Conservation (phyloP, 2,329 filamentous ascomycete species). For the Arthrobotrys musiformis region DNA sequence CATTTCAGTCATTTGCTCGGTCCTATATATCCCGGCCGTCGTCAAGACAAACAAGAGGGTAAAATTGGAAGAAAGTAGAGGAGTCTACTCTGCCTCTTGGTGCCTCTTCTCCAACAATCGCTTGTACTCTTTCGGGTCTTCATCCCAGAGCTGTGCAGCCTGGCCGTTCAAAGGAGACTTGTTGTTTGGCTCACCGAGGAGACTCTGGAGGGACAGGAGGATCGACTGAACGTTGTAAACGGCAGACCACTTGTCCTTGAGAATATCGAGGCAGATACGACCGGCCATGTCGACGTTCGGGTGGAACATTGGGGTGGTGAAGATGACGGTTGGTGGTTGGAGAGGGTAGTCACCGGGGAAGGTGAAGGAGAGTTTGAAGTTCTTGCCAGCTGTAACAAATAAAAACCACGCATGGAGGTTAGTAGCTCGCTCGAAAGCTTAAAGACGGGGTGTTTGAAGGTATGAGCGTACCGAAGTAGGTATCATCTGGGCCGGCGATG, state of each 20-base stretch:
- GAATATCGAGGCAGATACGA: conserved; percentile 94
- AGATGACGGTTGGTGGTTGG: conserved; percentile 86
- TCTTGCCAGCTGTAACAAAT: conserved; percentile 71
- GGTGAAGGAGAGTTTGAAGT: conserved; percentile 88
- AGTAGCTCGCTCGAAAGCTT: background rate
- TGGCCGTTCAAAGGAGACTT: conserved; percentile 95
- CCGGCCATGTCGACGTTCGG: conserved; percentile 98
- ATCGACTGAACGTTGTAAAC: conserved; percentile 97
- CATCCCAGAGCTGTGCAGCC: conserved; percentile 95
- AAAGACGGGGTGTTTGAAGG: background rate
- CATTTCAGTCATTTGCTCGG: conserved; percentile 30
- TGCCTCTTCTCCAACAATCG: conserved; percentile 74
- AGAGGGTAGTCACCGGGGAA: conserved; percentile 96
- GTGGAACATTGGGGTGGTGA: conserved; percentile 99
- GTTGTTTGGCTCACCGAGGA: conserved; percentile 97
- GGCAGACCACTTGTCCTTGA: conserved; percentile 97
- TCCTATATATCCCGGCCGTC: conserved; percentile 2
- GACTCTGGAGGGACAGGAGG: conserved; percentile 89
- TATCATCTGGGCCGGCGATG: conserved; percentile 84
- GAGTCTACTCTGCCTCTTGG: conserved; percentile 66
- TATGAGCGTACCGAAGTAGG: conserved; percentile 46
- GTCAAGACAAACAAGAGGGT: background rate
- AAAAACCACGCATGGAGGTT: background rate
- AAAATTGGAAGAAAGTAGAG: background rate
- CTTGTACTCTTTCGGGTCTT: conserved; percentile 86